phyloP scores from a whole-genome alignment of 768 basidiomycete species.

The Arthromyces matolae region DNA sequence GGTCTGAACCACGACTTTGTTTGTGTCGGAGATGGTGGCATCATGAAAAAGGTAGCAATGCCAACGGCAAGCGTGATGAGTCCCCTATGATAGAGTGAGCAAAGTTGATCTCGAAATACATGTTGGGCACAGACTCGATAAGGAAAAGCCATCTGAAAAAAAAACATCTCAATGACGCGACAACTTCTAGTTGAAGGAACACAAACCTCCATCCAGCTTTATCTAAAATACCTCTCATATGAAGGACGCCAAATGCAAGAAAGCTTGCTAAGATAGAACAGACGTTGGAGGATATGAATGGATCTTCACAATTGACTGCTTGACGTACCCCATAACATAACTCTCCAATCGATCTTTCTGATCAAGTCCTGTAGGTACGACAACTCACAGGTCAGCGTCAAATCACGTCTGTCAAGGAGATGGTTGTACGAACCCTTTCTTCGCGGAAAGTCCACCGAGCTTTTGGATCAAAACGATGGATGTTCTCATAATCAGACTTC shows the following conservation, averaged over 20 bases:
- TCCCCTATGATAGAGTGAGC: constrained; percentile 22
- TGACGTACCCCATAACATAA: constrained; percentile 44
- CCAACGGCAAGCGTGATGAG: constrained; percentile 50
- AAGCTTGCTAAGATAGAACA: constrained; percentile 49
- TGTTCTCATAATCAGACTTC: constrained; percentile 48
- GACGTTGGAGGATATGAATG: constrained; percentile 37
- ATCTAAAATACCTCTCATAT: constrained; percentile 52
- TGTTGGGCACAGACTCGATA: constrained; percentile 34
- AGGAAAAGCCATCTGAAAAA: constrained; percentile 61
- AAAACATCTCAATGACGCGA: background rate
- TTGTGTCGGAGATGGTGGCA: constrained; percentile 60
- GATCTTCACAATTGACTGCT: no score
- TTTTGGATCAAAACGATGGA: constrained; percentile 51
- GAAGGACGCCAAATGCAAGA: constrained; percentile 58
- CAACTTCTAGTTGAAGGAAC: background rate
- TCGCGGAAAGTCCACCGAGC: constrained; percentile 60
- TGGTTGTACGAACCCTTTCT: constrained; percentile 35
- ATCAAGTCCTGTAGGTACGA: constrained; percentile 36
- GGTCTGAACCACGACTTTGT: constrained; percentile 55
- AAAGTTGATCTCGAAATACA: background rate
- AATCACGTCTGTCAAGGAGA: no score
- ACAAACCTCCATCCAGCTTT: constrained; percentile 45
- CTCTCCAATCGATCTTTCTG: constrained; percentile 58
- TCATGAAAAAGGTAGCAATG: constrained; percentile 49
- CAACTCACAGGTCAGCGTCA: background rate